Conservation (phyloP, 495 filamentous ascomycete species). For the Aspergillus indologenus region DNA sequence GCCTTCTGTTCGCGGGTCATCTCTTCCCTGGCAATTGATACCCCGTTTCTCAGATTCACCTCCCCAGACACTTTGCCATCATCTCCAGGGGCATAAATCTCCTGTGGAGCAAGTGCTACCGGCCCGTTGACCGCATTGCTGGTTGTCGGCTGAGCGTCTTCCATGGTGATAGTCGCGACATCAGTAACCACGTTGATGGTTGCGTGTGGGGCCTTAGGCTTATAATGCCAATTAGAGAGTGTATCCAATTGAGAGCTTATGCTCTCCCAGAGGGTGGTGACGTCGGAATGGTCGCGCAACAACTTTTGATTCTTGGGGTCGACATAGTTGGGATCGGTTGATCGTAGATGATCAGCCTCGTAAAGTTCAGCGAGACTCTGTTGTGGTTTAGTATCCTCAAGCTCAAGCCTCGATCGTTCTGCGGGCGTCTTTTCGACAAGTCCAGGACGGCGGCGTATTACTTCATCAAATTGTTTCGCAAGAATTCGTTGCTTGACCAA, state of each 20-base stretch:
- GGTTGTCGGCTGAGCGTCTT: slow-evolving; percentile 86
- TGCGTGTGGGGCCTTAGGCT: slow-evolving; percentile 76
- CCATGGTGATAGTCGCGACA: slow-evolving; percentile 86
- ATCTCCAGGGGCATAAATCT: slow-evolving; percentile 81
- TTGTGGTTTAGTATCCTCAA: slow-evolving; percentile 83
- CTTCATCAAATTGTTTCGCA: slow-evolving; percentile 88
- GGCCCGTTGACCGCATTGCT: slow-evolving; percentile 69
- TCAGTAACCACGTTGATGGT: slow-evolving; percentile 83
- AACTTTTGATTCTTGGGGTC: slow-evolving; percentile 79
- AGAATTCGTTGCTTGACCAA: slow-evolving; percentile 93
- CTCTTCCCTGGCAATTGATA: slow-evolving; percentile 78
- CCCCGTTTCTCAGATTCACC: slow-evolving; percentile 75
- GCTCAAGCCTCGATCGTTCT: slow-evolving; percentile 67
- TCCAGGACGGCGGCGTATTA: slow-evolving; percentile 76
- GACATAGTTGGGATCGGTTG: slow-evolving; percentile 72
- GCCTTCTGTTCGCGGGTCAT: slow-evolving; percentile 88
- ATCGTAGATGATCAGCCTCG: slow-evolving; percentile 83
- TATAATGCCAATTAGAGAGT: slow-evolving; percentile 92
- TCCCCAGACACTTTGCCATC: slow-evolving; percentile 62
- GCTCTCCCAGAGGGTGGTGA: slow-evolving; percentile 78
- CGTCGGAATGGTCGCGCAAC: slow-evolving; percentile 78
- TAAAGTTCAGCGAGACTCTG: slow-evolving; percentile 90
- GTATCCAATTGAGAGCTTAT: slow-evolving; percentile 78
- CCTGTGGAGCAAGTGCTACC: slow-evolving; percentile 86
- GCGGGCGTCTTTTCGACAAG: slow-evolving; percentile 44